Base-by-base conservation (phyloP, 2,329 filamentous ascomycete species). In the Hypoxylon sp. region DNA sequence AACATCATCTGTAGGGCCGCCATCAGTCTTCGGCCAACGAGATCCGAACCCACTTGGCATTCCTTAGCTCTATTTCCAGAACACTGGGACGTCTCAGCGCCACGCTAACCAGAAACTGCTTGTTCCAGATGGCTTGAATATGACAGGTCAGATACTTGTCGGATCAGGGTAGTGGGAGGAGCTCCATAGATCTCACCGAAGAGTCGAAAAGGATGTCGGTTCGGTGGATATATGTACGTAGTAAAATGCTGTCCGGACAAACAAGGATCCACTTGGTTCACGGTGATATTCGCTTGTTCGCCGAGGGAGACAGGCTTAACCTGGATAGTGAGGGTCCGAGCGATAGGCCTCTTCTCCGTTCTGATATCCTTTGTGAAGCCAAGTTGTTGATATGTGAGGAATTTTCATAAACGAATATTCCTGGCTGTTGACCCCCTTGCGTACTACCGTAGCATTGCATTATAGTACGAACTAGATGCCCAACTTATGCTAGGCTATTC, bases 11-110 rank as follows among this genome's bases (percentile, higher is more conserved):
- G 17, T 36, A 57, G 34, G 46, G 46, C 14, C 52, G 36, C 23
- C 59, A 43, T 21, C 61, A 63, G 19, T 41, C 43, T 60, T 62
- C 66, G 63, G 66, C 68, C 60, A 67, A 13, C 53, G 38, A 67
- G 68, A 69, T 69, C 68, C 66, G 68, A 71, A 65, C 21, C 63
- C 60, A 50, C 66, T 66, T 69, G 63, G 66, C 63, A 51, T 59
- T 51, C 49, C 52, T 62, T 64, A 66, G 60, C 60, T 64, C 59
- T 68, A 65, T 71, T 69, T 67, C 68, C 68, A 69, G 68, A 62
- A 67, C 60, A 67, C 60, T 65, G 68, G 68, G 62, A 68, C 66
- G 66, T 71, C 65, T 69, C 68, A 67, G 60, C 41, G 60, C 49
- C 46, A 69, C 66, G 68, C 66, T 71, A 69, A 65, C 53, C 63